Percentiles rank a stretch among this genome's conserved stretches.
Evolutionary conservation across 306 rosid genomes (phyloP).

Genomic region (Citrullus amarus): DNA sequence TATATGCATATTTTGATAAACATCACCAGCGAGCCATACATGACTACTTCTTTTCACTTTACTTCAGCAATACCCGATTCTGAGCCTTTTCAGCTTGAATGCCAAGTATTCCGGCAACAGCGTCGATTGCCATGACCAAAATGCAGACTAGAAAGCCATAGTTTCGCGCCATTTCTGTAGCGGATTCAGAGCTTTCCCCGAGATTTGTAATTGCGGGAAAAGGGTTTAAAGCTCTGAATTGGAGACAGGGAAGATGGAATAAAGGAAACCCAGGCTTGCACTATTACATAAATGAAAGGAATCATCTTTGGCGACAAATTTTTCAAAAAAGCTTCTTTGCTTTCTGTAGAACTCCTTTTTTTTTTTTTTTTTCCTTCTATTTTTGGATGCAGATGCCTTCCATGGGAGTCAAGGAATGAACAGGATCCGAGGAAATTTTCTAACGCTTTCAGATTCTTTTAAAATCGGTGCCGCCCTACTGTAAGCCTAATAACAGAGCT

Average conservation of each 20-base stretch:
- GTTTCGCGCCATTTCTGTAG: conserved; percentile 36
- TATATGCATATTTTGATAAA: background rate
- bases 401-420: conserved; percentile 48
- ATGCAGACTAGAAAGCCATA: conserved; percentile 45
- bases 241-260: background rate
- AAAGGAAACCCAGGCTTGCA: conserved; percentile 4
- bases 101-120: conserved; percentile 65
- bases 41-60: background rate
- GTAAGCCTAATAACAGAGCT: background rate
- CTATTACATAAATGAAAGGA: background rate
- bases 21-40: background rate
- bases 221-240: background rate
- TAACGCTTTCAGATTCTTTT: conserved; percentile 1
- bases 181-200: background rate
- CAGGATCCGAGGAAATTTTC: conserved; percentile 16
- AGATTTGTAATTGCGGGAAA: background rate
- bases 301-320: background rate
- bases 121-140: conserved; percentile 44
- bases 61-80: conserved; percentile 45
- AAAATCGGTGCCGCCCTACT: background rate
- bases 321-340: conserved; percentile 8
- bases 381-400: conserved; percentile 31
- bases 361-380: background rate
- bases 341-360: background rate
- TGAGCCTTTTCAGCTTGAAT: conserved; percentile 69